These are phyloP conservation scores for Ceratobasidium sp. DNA, from an alignment of 1,284 basidiomycete genomes.

Conservation along the genomic window DNA sequence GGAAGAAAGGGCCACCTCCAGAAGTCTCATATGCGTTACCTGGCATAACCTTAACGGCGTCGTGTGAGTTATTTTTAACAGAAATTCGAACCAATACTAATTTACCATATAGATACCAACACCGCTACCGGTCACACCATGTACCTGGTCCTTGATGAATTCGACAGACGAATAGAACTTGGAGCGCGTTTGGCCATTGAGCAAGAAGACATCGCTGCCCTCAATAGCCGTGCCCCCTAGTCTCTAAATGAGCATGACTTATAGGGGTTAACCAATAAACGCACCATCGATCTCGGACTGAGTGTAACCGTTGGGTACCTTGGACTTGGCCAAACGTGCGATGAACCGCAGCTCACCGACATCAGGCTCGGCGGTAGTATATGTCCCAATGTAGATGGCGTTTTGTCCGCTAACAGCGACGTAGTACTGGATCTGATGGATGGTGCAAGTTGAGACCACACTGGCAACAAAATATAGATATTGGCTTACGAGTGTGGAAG, in stretches of 20 bases:
- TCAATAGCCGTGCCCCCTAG: conserved; percentile 60
- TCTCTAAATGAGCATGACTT: neutral
- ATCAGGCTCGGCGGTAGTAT: conserved; percentile 56
- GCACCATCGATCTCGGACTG: conserved; percentile 58
- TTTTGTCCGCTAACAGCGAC: conserved; percentile 43
- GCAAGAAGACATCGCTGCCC: conserved; percentile 62
- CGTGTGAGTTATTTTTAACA: neutral
- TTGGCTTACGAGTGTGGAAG: conserved; percentile 31
- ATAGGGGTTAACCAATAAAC: neutral
- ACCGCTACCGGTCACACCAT: conserved; percentile 41
- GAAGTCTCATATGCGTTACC: conserved; percentile 60
- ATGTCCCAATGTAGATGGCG: conserved; percentile 47
- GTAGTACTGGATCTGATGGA: conserved; percentile 44
- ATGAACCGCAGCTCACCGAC: conserved; percentile 67
- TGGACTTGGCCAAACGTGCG: conserved; percentile 62
- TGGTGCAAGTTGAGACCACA: neutral
- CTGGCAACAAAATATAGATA: neutral
- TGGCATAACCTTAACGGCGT: conserved; percentile 56
- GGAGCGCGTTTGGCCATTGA: conserved; percentile 64
- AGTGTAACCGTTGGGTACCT: conserved; percentile 60
- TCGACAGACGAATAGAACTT: conserved; percentile 55
- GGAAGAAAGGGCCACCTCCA: conserved; percentile 60
- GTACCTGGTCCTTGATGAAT: conserved; percentile 38
- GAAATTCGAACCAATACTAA: neutral
- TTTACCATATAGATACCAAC: conserved; percentile 42